Evolutionary conservation across 257 asterid genomes (phyloP).

Genomic region (Solanum sparsipilum): DNA sequence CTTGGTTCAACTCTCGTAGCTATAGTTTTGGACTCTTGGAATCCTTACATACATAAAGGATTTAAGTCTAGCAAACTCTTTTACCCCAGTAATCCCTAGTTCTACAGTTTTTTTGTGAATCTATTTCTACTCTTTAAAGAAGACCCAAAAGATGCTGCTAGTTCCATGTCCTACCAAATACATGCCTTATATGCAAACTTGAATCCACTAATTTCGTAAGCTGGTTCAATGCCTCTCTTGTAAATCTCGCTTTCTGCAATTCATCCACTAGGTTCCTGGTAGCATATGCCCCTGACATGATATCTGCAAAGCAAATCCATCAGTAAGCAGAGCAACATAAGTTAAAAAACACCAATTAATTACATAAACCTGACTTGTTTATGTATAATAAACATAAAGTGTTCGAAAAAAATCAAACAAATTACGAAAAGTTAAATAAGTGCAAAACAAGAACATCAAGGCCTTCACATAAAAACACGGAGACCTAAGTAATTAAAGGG

Average conservation of each 20-base stretch:
- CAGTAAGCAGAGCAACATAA: background rate
- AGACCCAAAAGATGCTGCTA: background rate
- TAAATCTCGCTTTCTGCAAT: constrained; percentile 27
- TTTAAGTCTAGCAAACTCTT: background rate
- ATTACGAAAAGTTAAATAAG: background rate
- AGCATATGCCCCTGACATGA: constrained; percentile 24
- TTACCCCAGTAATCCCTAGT: background rate
- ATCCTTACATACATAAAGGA: background rate
- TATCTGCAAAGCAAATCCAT: constrained; percentile 26
- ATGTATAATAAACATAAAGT: background rate
- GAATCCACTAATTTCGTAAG: constrained; percentile 53
- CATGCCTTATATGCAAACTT: constrained; percentile 44
- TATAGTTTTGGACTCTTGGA: background rate
- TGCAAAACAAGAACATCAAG: background rate
- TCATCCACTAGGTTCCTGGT: constrained; percentile 34
- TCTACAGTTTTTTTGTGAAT: background rate
- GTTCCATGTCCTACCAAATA: background rate
- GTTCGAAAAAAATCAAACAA: background rate
- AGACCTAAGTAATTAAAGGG: background rate
- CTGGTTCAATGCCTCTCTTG: constrained; percentile 53
- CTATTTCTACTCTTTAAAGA: background rate
- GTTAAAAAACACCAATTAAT: background rate
- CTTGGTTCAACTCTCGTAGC: background rate
- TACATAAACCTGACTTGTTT: background rate
- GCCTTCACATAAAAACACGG: background rate